Evolutionary conservation across 257 asterid species (phyloP).

Genomic region (Penstemon eatonii): DNA sequence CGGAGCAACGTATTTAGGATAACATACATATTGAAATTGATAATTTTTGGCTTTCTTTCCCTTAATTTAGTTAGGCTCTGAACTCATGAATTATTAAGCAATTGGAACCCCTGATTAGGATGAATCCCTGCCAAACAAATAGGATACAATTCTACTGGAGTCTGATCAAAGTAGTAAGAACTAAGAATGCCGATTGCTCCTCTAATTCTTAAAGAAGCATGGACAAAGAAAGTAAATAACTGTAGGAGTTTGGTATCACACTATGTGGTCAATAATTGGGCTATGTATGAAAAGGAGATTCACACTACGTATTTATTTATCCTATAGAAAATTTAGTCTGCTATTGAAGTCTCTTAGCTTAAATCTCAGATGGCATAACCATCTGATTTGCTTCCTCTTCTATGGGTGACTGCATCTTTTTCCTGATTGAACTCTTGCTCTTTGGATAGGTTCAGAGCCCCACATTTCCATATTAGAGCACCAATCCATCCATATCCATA

Average conservation of each 20-base stretch:
- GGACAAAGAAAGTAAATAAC: not conserved
- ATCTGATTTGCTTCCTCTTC: not conserved
- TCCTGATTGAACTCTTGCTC: conserved; percentile 30
- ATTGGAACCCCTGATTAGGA: not conserved
- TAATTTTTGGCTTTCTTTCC: not conserved
- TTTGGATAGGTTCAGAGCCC: conserved; percentile 77
- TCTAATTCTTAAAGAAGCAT: not conserved
- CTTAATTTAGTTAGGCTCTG: not conserved
- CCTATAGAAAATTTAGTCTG: not conserved
- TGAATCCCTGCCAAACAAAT: not conserved
- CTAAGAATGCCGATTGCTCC: not conserved
- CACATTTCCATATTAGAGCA: conserved; percentile 71
- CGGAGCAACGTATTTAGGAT: not conserved
- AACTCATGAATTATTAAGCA: not conserved
- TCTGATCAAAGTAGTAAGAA: conserved; percentile 7
- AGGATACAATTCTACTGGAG: not conserved
- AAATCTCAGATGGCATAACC: not conserved
- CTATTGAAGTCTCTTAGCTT: conserved; percentile 3
- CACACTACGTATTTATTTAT: not conserved
- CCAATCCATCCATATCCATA: conserved; percentile 69
- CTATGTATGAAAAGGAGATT: not conserved
- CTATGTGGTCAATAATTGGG: not conserved
- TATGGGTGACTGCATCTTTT: conserved; percentile 4
- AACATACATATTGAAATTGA: not conserved
- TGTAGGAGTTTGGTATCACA: not conserved